Evolutionary conservation across 176 grass and related monocot genomes (phyloP), one percentile per base, ranked within the genome.

Genomic region (Oryza glumipatula): DNA sequence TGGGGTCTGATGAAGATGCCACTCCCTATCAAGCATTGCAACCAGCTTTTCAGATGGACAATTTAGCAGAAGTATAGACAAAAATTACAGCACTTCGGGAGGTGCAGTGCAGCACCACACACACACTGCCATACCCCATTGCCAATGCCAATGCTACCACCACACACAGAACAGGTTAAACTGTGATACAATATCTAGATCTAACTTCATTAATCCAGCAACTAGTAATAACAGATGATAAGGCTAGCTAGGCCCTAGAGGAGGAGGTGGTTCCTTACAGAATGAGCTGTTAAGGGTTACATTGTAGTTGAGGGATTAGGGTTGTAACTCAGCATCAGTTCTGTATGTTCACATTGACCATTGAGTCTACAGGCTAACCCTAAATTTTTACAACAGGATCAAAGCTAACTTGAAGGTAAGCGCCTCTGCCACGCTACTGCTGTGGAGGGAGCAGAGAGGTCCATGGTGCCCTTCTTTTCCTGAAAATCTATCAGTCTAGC

Each of bases 281-380:
- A 89, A 86, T 83, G 79, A 86, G 79, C 68, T 86, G 58, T 76
- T 78, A 83, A 63, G 19, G 69, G 73, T 90, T 79, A 90, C 84
- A 82, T 15, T 77, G 22, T 36, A 78, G 78, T 90, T 77, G 49
- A 68, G 88, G 45, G 48, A 83, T 86, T 49, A 78, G 11, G 67
- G 65, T 51, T 81, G 84, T 74, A 90, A 83, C 88, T 82, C 79
- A 74, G 67, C 84, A 86, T 82, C 73, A 86, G 24, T 79, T 90
- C 45, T 90, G 79, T 86, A 73, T 82, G 88, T 81, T 82, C 79
- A 90, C 46, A 39, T 17, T 17, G 36, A 78, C 24, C 58, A 73
- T 30, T 75, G 80, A 82, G 54, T 36, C 58, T 87, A 90, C 74
- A 83, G 6, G 43, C 73, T 87, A 90, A 80, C 68, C 65, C 70